Percentiles rank a stretch among this genome's conserved stretches.
These are phyloP conservation scores for Micromonas commoda DNA, from an alignment of 139 green algal species.

Conservation along the genomic window DNA sequence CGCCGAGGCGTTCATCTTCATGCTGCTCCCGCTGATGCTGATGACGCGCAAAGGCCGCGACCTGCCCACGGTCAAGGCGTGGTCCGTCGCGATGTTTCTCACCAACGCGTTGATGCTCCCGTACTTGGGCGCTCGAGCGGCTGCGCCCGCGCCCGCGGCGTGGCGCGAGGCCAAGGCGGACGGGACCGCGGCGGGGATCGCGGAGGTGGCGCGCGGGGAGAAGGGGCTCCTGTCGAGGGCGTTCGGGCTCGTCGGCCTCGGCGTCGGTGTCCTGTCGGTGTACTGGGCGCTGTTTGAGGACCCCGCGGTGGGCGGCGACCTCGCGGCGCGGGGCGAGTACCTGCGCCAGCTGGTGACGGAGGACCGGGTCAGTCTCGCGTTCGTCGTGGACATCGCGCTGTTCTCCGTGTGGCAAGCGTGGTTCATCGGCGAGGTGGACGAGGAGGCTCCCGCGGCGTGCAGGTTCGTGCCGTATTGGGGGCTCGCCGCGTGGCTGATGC, in stretches of 20 bases:
- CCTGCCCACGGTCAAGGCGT: constrained; percentile 8
- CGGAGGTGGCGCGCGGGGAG: neutral
- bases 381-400: constrained; percentile 23
- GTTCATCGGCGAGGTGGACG: constrained; percentile 17
- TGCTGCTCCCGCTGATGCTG: constrained; percentile 30
- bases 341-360: neutral
- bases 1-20: constrained; percentile 29
- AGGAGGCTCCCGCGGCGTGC: neutral
- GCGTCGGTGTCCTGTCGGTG: constrained; percentile 11
- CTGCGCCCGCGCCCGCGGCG: neutral
- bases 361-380: constrained; percentile 21
- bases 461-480: constrained; percentile 23
- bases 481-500: constrained; percentile 14
- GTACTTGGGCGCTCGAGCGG: constrained; percentile 16
- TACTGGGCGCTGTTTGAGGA: constrained; percentile 7
- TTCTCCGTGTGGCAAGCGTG: constrained; percentile 23
- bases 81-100: constrained; percentile 34
- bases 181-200: neutral
- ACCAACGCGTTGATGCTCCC: constrained; percentile 33
- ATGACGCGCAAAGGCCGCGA: constrained; percentile 19
- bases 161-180: neutral
- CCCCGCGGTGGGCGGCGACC: neutral
- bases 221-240: constrained; percentile 17
- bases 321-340: constrained; percentile 11
- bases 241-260: constrained; percentile 17